These are phyloP conservation scores for Neonectria punicea DNA, from an alignment of 2,329 filamentous ascomycete genomes.

Conservation along the genomic window DNA sequence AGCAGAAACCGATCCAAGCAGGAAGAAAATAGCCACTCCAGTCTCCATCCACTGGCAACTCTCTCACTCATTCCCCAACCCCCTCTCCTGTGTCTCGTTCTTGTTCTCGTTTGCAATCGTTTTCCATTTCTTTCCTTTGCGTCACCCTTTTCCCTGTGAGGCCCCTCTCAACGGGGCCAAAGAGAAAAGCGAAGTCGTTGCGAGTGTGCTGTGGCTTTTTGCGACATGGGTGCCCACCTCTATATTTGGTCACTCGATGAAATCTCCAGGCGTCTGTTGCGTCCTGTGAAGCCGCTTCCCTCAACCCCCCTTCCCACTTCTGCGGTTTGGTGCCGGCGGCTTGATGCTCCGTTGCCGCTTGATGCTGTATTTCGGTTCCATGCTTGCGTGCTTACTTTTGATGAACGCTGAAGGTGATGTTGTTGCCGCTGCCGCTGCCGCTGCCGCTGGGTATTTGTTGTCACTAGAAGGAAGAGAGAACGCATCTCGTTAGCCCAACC, in stretches of 20 bases:
- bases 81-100: constrained; percentile 1
- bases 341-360: constrained; percentile 26
- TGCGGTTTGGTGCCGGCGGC: neutral
- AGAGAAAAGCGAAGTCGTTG: neutral
- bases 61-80: neutral
- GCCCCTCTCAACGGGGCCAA: neutral
- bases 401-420: constrained; percentile 6
- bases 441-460: neutral
- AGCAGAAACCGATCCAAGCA: neutral
- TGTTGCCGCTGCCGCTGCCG: neutral
- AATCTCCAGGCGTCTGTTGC: constrained; percentile 11
- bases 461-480: constrained; percentile 12
- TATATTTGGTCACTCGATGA: neutral
- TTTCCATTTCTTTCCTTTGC: neutral
- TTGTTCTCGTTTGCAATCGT: neutral
- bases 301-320: neutral
- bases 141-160: neutral
- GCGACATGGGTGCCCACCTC: neutral
- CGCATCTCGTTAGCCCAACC: constrained; percentile 3
- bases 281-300: constrained; percentile 35
- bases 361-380: constrained; percentile 26
- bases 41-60: neutral
- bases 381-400: constrained; percentile 7
- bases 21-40: neutral
- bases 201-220: neutral